Percentiles rank a stretch among this genome's conserved stretches.
These are phyloP conservation scores for Tuctoria greenei DNA, from an alignment of 176 grass and related monocot species.

Conservation along the genomic window DNA sequence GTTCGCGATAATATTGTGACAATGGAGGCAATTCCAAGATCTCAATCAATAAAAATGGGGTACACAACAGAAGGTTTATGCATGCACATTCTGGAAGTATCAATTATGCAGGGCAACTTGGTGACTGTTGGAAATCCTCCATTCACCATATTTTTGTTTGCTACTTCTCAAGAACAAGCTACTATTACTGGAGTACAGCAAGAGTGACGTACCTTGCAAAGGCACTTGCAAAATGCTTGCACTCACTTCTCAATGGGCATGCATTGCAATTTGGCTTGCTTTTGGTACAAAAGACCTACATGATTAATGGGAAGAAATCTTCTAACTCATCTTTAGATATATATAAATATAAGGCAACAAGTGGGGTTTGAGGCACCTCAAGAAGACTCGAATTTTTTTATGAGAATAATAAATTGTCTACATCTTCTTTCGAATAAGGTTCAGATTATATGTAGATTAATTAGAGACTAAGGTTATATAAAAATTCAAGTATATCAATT, in stretches of 20 bases:
- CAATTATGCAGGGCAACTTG: conserved; percentile 21
- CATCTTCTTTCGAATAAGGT: neutral
- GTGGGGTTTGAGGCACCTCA: neutral
- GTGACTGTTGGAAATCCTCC: neutral
- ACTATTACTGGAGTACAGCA: conserved; percentile 10
- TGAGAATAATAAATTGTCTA: neutral
- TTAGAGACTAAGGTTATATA: neutral
- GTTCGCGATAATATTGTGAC: neutral
- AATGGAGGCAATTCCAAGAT: neutral
- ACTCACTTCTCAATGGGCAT: conserved; percentile 93
- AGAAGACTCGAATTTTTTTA: neutral
- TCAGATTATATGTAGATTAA: neutral
- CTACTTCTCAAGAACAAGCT: conserved; percentile 22
- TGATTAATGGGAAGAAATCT: conserved; percentile 17
- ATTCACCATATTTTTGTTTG: conserved; percentile 6
- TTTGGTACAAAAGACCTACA: conserved; percentile 99
- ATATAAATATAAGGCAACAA: neutral
- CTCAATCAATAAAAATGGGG: neutral
- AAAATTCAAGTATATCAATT: conserved; percentile 5
- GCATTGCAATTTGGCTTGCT: conserved; percentile 94
- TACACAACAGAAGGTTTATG: neutral
- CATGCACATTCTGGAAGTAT: conserved; percentile 4
- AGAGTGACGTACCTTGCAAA: conserved; percentile 69
- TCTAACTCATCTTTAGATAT: neutral
- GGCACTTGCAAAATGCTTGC: conserved; percentile 98